Percentiles rank a stretch among this genome's conserved stretches.
These are phyloP conservation scores for Tetrastigma voinierianum DNA, from an alignment of 164 flowering plant species.

Conservation along the genomic window DNA sequence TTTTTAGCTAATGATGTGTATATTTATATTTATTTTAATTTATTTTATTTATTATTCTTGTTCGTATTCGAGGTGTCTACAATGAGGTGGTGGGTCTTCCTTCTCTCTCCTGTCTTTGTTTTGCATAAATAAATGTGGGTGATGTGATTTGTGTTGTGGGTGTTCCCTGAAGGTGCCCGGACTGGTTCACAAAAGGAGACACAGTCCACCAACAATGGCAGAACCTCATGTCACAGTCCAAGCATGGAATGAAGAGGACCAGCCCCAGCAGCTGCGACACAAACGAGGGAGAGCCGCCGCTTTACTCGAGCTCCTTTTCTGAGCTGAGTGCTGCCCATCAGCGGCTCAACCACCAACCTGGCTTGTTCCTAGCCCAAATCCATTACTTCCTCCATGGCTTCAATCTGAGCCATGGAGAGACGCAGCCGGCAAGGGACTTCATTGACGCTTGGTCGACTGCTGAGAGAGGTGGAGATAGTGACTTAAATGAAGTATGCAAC, in stretches of 20 bases:
- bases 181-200: conserved; percentile 51
- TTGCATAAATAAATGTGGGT: conserved; percentile 5
- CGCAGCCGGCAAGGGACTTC: conserved; percentile 41
- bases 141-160: not conserved
- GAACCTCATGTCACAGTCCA: conserved; percentile 27
- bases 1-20: not conserved
- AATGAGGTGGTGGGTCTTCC: not conserved
- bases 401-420: conserved; percentile 17
- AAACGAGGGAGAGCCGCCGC: conserved; percentile 16
- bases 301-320: conserved; percentile 25
- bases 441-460: conserved; percentile 67
- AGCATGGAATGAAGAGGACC: conserved; percentile 20
- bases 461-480: conserved; percentile 17
- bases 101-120: conserved; percentile 5
- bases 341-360: conserved; percentile 20
- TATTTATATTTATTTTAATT: no score
- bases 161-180: conserved; percentile 35
- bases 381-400: not conserved
- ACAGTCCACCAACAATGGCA: conserved; percentile 37
- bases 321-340: conserved; percentile 13
- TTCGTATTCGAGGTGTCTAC: conserved; percentile 4
- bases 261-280: not conserved
- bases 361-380: conserved; percentile 23
- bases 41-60: conserved; percentile 3
- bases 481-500: conserved; percentile 11